Conservation (phyloP, 352 stramenopile genomes). For the Ophiocytium majus region DNA sequence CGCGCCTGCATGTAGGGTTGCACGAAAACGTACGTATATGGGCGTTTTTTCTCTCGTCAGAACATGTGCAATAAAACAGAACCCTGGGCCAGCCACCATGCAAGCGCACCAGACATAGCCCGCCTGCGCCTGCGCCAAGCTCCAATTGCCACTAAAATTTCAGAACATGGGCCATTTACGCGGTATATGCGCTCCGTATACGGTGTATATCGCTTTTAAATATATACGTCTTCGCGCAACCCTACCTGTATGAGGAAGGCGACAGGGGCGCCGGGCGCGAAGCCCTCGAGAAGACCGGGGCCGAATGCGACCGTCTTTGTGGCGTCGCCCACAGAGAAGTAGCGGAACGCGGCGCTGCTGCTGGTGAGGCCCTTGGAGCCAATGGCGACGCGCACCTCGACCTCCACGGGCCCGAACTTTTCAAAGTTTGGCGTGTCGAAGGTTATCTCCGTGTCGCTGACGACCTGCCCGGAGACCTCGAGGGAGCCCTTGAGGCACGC, state of each 20-base stretch:
- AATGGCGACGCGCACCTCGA: slow-evolving; percentile 78
- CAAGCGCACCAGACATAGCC: no score
- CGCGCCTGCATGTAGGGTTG: neutral
- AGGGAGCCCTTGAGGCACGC: slow-evolving; percentile 85
- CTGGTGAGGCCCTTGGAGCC: slow-evolving; percentile 86
- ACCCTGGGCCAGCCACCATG: no score
- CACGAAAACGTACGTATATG: no score
- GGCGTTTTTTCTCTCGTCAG: no score
- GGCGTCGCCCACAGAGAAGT: slow-evolving; percentile 87
- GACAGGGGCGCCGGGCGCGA: slow-evolving; percentile 65
- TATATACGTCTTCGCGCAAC: slow-evolving; percentile 60
- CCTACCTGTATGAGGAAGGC: slow-evolving; percentile 79
- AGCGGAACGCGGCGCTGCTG: slow-evolving; percentile 82
- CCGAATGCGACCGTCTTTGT: slow-evolving; percentile 87
- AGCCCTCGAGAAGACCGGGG: slow-evolving; percentile 78
- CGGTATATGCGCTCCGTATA: no score
- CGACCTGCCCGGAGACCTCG: slow-evolving; percentile 78
- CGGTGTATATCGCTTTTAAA: slow-evolving; percentile 4
- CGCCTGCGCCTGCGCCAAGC: no score
- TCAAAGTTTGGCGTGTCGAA: slow-evolving; percentile 88
- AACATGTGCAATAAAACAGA: neutral
- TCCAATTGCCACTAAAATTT: neutral
- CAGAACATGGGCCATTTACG: neutral
- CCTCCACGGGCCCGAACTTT: slow-evolving; percentile 78
- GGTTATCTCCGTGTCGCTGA: slow-evolving; percentile 76